phyloP scores from a whole-genome alignment of 345 rosid genomes.

The Gossypium arboreum region DNA sequence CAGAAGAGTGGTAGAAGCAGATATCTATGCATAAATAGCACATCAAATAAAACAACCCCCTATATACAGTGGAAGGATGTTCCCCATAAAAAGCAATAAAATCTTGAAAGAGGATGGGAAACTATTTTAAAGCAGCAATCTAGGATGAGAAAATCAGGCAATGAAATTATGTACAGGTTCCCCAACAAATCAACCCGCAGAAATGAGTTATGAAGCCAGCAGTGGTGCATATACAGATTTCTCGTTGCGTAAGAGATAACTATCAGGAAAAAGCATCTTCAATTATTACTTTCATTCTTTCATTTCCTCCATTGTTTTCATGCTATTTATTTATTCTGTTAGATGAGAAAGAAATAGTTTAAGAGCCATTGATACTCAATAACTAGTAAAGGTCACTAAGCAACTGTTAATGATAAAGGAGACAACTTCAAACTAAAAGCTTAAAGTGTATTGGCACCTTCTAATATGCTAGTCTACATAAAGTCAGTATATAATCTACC shows the following conservation, averaged over 20 bases:
- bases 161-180: neutral
- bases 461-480: constrained; percentile 5
- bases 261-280: neutral
- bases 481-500: constrained; percentile 19
- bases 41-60: neutral
- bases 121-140: constrained; percentile 1
- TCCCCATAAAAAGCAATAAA: neutral
- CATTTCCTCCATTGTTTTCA: neutral
- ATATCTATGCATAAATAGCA: neutral
- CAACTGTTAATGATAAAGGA: neutral
- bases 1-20: neutral
- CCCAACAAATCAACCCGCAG: neutral
- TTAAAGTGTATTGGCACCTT: neutral
- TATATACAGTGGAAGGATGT: neutral
- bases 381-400: neutral
- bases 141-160: constrained; percentile 6
- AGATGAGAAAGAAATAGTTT: neutral
- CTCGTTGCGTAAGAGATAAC: neutral
- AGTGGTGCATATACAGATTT: neutral
- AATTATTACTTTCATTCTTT: neutral
- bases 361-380: neutral
- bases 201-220: neutral
- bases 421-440: neutral
- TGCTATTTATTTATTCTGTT: neutral
- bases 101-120: neutral